phyloP scores from a whole-genome alignment of 805 yeast genomes.

The Starmerella gropengiesseri region DNA sequence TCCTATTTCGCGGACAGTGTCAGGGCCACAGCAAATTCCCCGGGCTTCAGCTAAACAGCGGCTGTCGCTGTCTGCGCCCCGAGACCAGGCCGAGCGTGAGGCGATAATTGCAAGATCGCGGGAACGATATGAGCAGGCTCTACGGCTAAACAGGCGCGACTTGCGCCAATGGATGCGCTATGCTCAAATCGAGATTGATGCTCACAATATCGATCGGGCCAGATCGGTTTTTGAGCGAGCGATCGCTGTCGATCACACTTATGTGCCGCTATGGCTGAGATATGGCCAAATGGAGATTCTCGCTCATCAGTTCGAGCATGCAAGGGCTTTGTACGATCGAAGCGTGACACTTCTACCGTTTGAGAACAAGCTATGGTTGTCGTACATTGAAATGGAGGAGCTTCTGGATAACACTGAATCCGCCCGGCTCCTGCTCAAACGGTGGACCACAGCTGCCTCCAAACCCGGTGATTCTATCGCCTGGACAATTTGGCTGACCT shows the following conservation, averaged over 20 bases:
- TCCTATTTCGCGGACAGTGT: no score
- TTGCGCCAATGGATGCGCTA: conserved; percentile 85
- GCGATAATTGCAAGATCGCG: conserved; percentile 70
- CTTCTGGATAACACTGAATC: conserved; percentile 51
- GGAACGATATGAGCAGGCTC: conserved; percentile 73
- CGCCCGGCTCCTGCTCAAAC: conserved; percentile 54
- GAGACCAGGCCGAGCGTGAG: conserved; percentile 67
- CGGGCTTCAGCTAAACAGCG: no score
- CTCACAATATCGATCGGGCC: conserved; percentile 67
- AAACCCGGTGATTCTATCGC: not conserved
- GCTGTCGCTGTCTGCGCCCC: no score
- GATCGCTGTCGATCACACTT: conserved; percentile 58
- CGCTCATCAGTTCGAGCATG: conserved; percentile 69
- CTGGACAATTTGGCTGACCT: conserved; percentile 9
- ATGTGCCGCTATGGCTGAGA: conserved; percentile 75
- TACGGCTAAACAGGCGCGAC: conserved; percentile 72
- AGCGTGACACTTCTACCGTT: conserved; percentile 66
- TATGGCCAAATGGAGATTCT: conserved; percentile 72
- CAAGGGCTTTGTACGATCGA: conserved; percentile 71
- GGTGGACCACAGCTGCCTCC: conserved; percentile 60
- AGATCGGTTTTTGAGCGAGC: conserved; percentile 85
- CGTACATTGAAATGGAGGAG: conserved; percentile 75
- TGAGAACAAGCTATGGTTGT: conserved; percentile 77
- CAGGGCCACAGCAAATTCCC: no score
- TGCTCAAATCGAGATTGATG: conserved; percentile 77